Percentiles rank a stretch among this genome's conserved stretches.
Conservation (phyloP, 164 flowering plant species). For the Litsea cubeba region DNA sequence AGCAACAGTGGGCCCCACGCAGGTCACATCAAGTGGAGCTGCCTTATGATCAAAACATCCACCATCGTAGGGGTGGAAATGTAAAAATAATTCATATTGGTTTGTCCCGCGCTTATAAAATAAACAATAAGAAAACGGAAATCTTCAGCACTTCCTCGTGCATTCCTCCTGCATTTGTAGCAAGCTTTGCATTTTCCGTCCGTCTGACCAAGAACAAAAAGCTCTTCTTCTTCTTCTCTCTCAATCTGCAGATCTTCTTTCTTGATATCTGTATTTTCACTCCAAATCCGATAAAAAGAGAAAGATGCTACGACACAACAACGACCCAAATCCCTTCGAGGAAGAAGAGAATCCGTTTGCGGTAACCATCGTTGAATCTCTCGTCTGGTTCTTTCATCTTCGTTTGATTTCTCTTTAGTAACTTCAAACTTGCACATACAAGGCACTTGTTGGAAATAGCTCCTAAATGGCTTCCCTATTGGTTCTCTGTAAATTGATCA, state of each 20-base stretch:
- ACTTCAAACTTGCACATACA: no score
- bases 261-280: not conserved
- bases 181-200: conserved; percentile 7
- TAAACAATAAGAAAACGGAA: not conserved
- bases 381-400: not conserved
- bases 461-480: no score
- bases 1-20: no score
- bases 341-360: conserved; percentile 81
- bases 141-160: not conserved
- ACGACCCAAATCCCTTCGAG: conserved; percentile 78
- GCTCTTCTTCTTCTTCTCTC: not conserved
- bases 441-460: no score
- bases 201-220: not conserved
- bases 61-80: no score
- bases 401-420: not conserved
- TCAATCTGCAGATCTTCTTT: no score
- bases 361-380: conserved; percentile 34
- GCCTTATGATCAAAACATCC: no score
- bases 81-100: no score
- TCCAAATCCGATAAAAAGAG: not conserved
- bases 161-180: not conserved
- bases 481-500: no score
- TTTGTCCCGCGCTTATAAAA: no score
- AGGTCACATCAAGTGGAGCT: no score
- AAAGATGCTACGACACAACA: conserved; percentile 45